Base-by-base conservation (phyloP, 768 basidiomycete genomes). In the Tremella yokohamensis region DNA sequence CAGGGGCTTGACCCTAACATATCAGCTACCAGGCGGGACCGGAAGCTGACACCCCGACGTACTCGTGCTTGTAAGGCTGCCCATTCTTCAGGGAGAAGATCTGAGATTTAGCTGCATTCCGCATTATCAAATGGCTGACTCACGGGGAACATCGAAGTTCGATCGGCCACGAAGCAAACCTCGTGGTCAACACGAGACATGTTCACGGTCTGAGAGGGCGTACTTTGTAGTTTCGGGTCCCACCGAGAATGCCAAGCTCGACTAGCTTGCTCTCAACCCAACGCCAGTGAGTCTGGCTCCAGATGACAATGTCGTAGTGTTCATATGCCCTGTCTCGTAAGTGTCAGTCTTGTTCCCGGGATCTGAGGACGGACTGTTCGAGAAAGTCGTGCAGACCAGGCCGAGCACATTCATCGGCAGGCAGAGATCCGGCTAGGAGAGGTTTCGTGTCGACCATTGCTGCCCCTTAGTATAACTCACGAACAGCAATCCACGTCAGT, bases 211-310 rank as follows among this genome's bases (percentile, higher is more conserved):
- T 18, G 8, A 45, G 15, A 45, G 22, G 42, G 15, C 15, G 7
- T 45, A 45, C 42, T 16, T 45, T 83, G 70, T 91, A 91, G 65
- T 81, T 83, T 64, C 81, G 79, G 51, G 81, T 78, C 0, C 83
- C 82, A 13, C 89, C 90, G 16, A 91, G 76, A 85, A 92, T 89
- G 16, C 84, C 88, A 8, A 92, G 80, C 74, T 92, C 90, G 12
- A 88, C 85, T 8, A 94, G 80, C 74, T 91, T 93, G 15, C 85
- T 84, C 78, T 91, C 89, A 16, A 91, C 79, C 89, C 89, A 91
- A 50, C 88, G 80, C 90, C 90, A 91, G 62, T 84, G 85, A 2
- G 90, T 91, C 42, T 76, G 76, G 44, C 73, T 87, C 90, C 90
- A 93, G 61, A 93, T 87, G 65, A 87, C 88, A 60, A 94, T 88